Evolutionary conservation across 1,139 yeast species (phyloP), one percentile per base, ranked within the genome.

Genomic region (Kodamaea fungicola): DNA sequence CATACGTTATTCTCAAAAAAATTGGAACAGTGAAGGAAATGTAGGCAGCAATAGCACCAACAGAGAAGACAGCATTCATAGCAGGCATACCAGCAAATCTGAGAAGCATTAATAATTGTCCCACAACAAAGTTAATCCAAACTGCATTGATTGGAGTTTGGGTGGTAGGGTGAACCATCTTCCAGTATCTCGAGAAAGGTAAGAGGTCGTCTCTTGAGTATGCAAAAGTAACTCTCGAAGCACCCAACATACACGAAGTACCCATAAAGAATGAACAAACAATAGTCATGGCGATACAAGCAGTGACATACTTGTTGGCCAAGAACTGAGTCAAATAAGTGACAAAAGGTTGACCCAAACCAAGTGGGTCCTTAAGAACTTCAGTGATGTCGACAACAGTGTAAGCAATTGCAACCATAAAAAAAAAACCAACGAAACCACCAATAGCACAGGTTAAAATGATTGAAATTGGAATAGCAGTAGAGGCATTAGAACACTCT

Each of bases 1-100:
- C 73, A 46, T 70, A 74, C 1, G 83, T 73, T 44, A 79, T 71
- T 51, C 80, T 78, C 46, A 83, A 67, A 4, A 77, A 55, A n/a
- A 83, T 76, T 19, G 90, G 90, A 47, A 78, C 63, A 12, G 78
- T 71, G 56, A 83, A 83, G 1, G 89, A 81, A 42, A 82, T 71
- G 51, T 80, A 81, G 0, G 86, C 81, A 12, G 85, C 76, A 52
- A 82, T 81, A 38, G 87, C 89, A 35, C 88, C 88, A 28, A 83
- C 85, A 1, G 86, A 79, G 61, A 83, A 83, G 40, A 81, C 79
- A 33, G 90, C 90, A 30, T 78, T 81, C 49, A 83, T 78, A 32
- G 88, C 84, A 9, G 75, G 68, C 38, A 73, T 78, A 28, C 86
- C 86, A 25, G 83, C 83, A 60, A 83, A 80, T 51, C 80, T 69